Percentiles rank a stretch among this genome's conserved stretches.
These are phyloP conservation scores for Colletotrichum ledebouriae DNA, from an alignment of 2,329 filamentous ascomycete genomes.

Conservation along the genomic window DNA sequence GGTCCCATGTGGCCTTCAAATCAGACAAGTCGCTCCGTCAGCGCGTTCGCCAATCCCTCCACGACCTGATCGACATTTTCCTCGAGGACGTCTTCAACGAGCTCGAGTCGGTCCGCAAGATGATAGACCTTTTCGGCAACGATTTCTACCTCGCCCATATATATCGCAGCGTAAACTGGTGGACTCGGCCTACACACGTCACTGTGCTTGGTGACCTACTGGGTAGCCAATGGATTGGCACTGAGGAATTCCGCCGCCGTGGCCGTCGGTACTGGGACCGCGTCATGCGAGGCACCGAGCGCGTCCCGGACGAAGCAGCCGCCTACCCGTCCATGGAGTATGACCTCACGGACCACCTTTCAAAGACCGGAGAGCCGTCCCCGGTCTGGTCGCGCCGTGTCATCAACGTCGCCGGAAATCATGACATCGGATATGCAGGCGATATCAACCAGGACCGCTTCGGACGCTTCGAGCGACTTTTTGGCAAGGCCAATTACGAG, in stretches of 20 bases:
- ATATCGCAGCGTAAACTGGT: slow-evolving; percentile 87
- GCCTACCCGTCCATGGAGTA: slow-evolving; percentile 63
- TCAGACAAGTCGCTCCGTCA: slow-evolving; percentile 63
- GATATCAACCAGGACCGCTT: slow-evolving; percentile 85
- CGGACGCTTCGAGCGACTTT: slow-evolving; percentile 83
- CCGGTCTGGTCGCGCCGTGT: slow-evolving; percentile 78
- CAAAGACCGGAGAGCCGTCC: slow-evolving; percentile 53
- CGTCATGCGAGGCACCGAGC: slow-evolving; percentile 78
- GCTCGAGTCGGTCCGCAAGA: slow-evolving; percentile 79
- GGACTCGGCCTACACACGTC: slow-evolving; percentile 86
- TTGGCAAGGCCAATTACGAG: slow-evolving; percentile 93
- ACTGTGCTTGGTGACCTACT: slow-evolving; percentile 91
- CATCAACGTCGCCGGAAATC: slow-evolving; percentile 94
- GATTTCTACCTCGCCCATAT: slow-evolving; percentile 96
- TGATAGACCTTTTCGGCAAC: slow-evolving; percentile 90
- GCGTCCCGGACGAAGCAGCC: slow-evolving; percentile 71
- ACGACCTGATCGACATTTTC: slow-evolving; percentile 72
- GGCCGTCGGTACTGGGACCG: slow-evolving; percentile 83
- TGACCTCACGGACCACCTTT: slow-evolving; percentile 63
- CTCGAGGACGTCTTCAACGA: slow-evolving; percentile 78
- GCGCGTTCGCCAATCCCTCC: slow-evolving; percentile 65
- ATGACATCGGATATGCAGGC: slow-evolving; percentile 96
- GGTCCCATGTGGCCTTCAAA: slow-evolving; percentile 62
- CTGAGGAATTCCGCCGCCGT: slow-evolving; percentile 84
- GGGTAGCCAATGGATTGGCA: slow-evolving; percentile 93